Conservation (phyloP, 192 early-diverging fungal species). For the Obelidium mucronatum region DNA sequence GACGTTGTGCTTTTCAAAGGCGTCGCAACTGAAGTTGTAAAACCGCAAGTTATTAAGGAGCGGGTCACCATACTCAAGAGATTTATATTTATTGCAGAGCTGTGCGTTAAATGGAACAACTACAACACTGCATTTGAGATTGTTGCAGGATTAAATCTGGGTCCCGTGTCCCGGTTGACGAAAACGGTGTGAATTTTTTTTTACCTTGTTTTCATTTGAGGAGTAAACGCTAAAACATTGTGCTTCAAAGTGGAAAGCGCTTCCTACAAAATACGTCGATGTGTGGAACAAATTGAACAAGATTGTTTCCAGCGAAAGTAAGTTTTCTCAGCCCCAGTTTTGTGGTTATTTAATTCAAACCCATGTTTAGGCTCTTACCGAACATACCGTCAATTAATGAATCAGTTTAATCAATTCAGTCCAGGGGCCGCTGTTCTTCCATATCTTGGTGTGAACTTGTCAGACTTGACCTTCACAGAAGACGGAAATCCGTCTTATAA, state of each 20-base stretch:
- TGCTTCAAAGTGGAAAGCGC: constrained; percentile 53
- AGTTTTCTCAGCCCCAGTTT: constrained; percentile 48
- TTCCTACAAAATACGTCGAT: constrained; percentile 72
- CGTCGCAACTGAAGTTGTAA: constrained; percentile 59
- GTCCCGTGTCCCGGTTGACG: constrained; percentile 74
- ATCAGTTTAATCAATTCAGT: constrained; percentile 4
- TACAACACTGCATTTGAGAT: constrained; percentile 82
- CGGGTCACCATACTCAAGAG: constrained; percentile 58
- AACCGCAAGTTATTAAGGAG: constrained; percentile 44
- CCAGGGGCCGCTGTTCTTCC: constrained; percentile 70
- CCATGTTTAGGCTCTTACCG: constrained; percentile 45
- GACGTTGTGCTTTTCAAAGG: no score
- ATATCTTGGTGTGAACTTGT: constrained; percentile 81
- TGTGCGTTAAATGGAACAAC: constrained; percentile 63
- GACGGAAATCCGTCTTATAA: constrained; percentile 78
- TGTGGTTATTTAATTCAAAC: not conserved
- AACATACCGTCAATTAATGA: constrained; percentile 46
- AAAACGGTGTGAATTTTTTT: constrained; percentile 50
- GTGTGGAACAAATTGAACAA: constrained; percentile 65
- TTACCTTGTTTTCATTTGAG: not conserved
- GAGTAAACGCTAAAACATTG: not conserved
- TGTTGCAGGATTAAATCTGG: constrained; percentile 76
- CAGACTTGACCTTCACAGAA: constrained; percentile 84
- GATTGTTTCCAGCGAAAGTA: constrained; percentile 72
- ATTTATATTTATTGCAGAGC: constrained; percentile 63